phyloP scores from a whole-genome alignment of 169 alveolate species.

The Neospora caninum region DNA sequence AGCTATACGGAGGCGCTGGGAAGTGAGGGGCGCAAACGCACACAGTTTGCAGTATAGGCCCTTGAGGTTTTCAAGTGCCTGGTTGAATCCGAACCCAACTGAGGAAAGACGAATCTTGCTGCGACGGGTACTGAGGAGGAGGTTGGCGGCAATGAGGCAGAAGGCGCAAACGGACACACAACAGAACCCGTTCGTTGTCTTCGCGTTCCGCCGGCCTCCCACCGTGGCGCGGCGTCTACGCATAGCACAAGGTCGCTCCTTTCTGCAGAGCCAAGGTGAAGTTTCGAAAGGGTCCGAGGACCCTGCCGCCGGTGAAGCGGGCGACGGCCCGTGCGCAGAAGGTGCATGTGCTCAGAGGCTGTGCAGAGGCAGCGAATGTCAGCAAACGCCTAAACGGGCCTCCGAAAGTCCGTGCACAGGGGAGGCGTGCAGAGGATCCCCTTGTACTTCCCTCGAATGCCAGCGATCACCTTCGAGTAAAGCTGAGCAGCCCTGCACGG shows the following conservation, averaged over 20 bases:
- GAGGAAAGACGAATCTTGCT: too few species aligned
- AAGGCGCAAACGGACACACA: not conserved
- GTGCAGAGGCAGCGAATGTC: not conserved
- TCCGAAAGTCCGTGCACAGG: not conserved
- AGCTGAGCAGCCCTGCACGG: not conserved
- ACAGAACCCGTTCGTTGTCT: not conserved
- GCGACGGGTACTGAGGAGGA: not conserved
- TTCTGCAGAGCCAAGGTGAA: not conserved
- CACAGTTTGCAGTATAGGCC: too few species aligned
- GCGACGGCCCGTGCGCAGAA: too few species aligned
- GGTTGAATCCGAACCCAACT: too few species aligned
- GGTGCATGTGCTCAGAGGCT: not conserved
- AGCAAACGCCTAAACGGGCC: not conserved
- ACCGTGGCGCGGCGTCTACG: not conserved
- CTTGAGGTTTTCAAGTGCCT: too few species aligned
- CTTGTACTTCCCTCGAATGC: not conserved
- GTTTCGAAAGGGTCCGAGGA: not conserved
- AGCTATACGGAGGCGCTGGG: too few species aligned
- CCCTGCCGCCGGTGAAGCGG: not conserved
- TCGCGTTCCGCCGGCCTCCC: not conserved
- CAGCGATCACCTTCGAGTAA: not conserved
- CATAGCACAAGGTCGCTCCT: not conserved
- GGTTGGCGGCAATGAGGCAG: not conserved
- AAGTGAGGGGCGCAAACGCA: too few species aligned
- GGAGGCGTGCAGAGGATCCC: not conserved